Conservation (phyloP, 352 stramenopile species). For the Phytophthora quininea region DNA sequence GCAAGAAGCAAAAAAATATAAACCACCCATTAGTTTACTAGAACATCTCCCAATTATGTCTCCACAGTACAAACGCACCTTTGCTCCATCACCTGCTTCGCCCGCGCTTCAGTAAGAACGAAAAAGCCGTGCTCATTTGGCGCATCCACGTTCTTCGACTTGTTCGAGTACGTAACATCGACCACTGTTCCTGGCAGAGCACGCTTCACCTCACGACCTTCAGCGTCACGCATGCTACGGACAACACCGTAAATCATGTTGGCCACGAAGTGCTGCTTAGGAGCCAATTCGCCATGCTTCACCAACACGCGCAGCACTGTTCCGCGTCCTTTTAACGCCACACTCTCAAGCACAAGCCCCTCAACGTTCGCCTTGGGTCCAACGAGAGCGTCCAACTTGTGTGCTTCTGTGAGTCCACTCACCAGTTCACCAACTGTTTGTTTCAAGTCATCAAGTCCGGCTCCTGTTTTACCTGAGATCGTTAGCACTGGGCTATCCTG, state of each 20-base stretch:
- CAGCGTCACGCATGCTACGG: slow-evolving; percentile 60
- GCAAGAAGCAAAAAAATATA: slow-evolving; percentile 2
- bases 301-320: slow-evolving; percentile 79
- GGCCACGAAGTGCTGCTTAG: slow-evolving; percentile 81
- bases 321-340: slow-evolving; percentile 66
- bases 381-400: slow-evolving; percentile 47
- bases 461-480: slow-evolving; percentile 74
- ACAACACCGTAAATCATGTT: slow-evolving; percentile 88
- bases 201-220: slow-evolving; percentile 58
- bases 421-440: slow-evolving; percentile 47
- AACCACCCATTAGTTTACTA: background rate
- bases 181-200: slow-evolving; percentile 73
- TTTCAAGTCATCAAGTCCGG: slow-evolving; percentile 62
- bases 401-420: slow-evolving; percentile 32
- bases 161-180: slow-evolving; percentile 83
- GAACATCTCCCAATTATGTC: background rate
- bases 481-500: slow-evolving; percentile 72
- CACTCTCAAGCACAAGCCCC: slow-evolving; percentile 78
- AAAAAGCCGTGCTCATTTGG: slow-evolving; percentile 86
- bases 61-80: slow-evolving; percentile 48
- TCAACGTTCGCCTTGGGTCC: slow-evolving; percentile 44
- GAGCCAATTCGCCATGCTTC: slow-evolving; percentile 61
- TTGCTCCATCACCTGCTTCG: slow-evolving; percentile 78
- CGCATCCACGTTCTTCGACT: slow-evolving; percentile 83
- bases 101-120: slow-evolving; percentile 58